Evolutionary conservation across 352 stramenopile species (phyloP).

Genomic region (Globisporangium cystogenes): DNA sequence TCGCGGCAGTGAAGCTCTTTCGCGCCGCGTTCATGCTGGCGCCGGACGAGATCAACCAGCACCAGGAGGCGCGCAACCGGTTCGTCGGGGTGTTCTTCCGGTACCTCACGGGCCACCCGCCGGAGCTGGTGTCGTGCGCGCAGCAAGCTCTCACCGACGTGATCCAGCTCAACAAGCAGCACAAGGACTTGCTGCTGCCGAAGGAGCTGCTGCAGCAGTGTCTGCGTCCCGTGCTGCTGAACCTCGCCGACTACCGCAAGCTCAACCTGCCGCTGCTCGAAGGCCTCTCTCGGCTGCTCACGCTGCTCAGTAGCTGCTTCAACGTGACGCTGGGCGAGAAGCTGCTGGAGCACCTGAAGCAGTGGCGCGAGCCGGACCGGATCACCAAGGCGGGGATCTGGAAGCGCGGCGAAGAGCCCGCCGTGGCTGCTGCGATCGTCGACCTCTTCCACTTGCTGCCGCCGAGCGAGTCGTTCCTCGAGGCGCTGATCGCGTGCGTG

Average conservation of each 20-base stretch:
- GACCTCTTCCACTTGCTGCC: conserved; percentile 96
- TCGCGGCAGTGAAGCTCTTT: conserved; percentile 85
- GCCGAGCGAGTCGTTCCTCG: conserved; percentile 92
- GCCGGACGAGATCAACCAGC: conserved; percentile 77
- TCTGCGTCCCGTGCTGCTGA: conserved; percentile 93
- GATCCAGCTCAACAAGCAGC: conserved; percentile 82
- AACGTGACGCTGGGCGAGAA: conserved; percentile 98
- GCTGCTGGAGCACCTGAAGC: conserved; percentile 94
- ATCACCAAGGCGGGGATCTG: conserved; percentile 91
- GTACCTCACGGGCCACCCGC: conserved; percentile 82
- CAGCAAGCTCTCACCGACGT: conserved; percentile 79
- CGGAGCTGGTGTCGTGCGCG: conserved; percentile 76
- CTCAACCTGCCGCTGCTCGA: conserved; percentile 94
- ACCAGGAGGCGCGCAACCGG: conserved; percentile 80
- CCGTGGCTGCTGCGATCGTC: conserved; percentile 94
- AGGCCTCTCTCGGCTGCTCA: conserved; percentile 91
- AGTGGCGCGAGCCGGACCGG: conserved; percentile 89
- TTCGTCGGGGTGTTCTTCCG: conserved; percentile 89
- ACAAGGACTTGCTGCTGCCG: conserved; percentile 85
- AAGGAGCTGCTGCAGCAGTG: conserved; percentile 97
- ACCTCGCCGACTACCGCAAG: conserved; percentile 95
- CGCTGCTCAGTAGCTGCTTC: conserved; percentile 95
- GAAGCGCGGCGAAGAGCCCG: conserved; percentile 92
- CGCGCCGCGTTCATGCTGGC: conserved; percentile 81
- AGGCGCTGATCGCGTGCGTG: conserved; percentile 93